Evolutionary conservation across 1,284 basidiomycete species (phyloP), one percentile per base, ranked within the genome.

Genomic region (Sphagnurus paluster): DNA sequence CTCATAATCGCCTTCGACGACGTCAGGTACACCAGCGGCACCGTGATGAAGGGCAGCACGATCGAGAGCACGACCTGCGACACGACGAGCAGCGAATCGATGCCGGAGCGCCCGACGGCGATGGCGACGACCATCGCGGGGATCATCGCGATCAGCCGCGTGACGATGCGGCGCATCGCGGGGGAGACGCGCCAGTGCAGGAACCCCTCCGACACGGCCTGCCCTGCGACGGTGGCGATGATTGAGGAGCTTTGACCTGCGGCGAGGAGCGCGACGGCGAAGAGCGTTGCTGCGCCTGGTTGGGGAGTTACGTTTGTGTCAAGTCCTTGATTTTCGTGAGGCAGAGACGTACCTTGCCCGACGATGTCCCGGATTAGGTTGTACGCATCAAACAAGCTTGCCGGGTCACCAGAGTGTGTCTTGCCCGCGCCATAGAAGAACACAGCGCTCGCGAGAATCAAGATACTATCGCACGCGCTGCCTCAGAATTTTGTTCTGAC

Each of bases 171-270:
- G 7, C 95, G 82, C 33, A 90, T 60, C 36, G 91, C 76, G 9
- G 93, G 90, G 46, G 90, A 88, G 39, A 93, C 79, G 42, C 80
- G 79, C 95, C 95, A 98, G 47, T 84, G 81, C 50, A 99, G 77
- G 67, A 98, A 97, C 0, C 96, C 96, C 68, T 98, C 96, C 0
- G 87, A 88, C 25, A 98, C 89, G 35, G 94, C 86, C 67, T 98
- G 87, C 0, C 95, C 96, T 0, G 93, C 90, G 9, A 98, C 77
- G 0, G 94, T 98, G 5, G 92, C 94, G 1, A 97, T 91, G 50
- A 98, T 82, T 7, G 89, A 92, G 0, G 96, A 91, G 54, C 90
- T 93, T 73, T 98, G 93, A 3, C 95, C 95, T 0, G 93, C 78
- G 29, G 87, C 84, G 7, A 97, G 76, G 5, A 97, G 70, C 0